Base-by-base conservation (phyloP, 352 stramenopile genomes). In the Globisporangium sylvaticum region DNA sequence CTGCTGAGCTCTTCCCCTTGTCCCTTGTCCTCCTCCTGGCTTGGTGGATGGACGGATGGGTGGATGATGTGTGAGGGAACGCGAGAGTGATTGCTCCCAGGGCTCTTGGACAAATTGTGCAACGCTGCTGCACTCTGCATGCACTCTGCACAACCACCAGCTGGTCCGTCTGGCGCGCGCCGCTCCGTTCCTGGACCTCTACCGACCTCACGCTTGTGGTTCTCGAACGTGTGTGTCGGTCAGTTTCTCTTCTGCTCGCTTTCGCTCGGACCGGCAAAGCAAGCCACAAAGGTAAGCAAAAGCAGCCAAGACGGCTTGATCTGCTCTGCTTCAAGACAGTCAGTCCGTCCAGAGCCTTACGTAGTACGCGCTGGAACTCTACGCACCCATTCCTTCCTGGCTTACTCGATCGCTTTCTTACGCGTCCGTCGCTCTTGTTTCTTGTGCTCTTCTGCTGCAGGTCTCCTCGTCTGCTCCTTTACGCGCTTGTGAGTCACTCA, bases 211-310 rank as follows among this genome's bases (percentile, higher is more conserved):
- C 59, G 44, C 44, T 58, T 52, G 39, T 52, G 39, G 29, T 61
- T 67, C 62, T 67, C 62, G 62, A 67, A 67, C 52, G 52, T 50
- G 24, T 18, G 52, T 50, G 24, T 18, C 27, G 15, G 24, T 46
- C 60, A 65, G 44, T 65, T 42, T 58, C 44, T 32, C 60, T 58
- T 65, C 46, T 65, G 60, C 60, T 53, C 22, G 32, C 24, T 29
- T 7, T 7, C 34, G 50, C 22, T 48, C 55, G 4, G 31, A 61
- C 44, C 55, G 48, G 55, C 54, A 60, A 44, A 34, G 18, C 20
- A 50, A 50, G 42, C 42, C 15, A 50, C n/a, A 50, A 50, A 50
- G 42, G 42, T 50, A 50, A 22, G 29, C 29, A 60, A 48, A 32
- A 32, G 48, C 61, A 66, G 31, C 22, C 27, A 4, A 54, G 9